Conservation (phyloP, 2,329 filamentous ascomycete genomes). For the Rutstroemia sp. region DNA sequence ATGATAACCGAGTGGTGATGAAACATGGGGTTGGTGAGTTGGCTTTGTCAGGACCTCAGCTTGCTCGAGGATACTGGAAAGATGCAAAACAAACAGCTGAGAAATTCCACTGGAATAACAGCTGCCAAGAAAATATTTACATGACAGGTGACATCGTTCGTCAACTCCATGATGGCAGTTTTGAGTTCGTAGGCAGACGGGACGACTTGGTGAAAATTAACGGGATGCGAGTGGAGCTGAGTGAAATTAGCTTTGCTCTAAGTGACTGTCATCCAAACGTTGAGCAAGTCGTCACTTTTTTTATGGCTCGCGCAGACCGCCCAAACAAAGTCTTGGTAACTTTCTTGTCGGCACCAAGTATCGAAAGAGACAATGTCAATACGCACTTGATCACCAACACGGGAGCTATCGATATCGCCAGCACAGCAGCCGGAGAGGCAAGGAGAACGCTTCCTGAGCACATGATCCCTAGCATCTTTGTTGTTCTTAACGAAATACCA, state of each 20-base stretch:
- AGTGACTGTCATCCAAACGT: constrained; percentile 9
- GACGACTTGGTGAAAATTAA: constrained; percentile 62
- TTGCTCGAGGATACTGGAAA: constrained; percentile 54
- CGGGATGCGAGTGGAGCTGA: constrained; percentile 57
- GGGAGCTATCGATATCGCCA: neutral
- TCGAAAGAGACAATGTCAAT: neutral
- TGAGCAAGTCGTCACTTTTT: constrained; percentile 34
- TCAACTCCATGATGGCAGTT: constrained; percentile 42
- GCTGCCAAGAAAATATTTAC: constrained; percentile 40
- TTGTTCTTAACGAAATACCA: constrained; percentile 12
- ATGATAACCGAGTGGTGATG: constrained; percentile 15
- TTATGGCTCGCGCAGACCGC: constrained; percentile 32
- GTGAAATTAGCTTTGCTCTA: constrained; percentile 34
- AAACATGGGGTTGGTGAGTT: constrained; percentile 25
- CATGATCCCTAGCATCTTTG: constrained; percentile 15
- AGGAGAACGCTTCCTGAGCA: constrained; percentile 10
- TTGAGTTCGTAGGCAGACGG: constrained; percentile 54
- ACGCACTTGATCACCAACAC: neutral
- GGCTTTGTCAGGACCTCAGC: constrained; percentile 40
- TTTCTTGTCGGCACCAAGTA: neutral
- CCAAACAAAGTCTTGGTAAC: constrained; percentile 23
- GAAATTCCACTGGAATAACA: constrained; percentile 49
- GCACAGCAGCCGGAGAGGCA: neutral
- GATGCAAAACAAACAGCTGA: constrained; percentile 49
- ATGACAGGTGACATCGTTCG: constrained; percentile 53